Evolutionary conservation across 768 basidiomycete species (phyloP).

Genomic region (Serpula lacrymans): DNA sequence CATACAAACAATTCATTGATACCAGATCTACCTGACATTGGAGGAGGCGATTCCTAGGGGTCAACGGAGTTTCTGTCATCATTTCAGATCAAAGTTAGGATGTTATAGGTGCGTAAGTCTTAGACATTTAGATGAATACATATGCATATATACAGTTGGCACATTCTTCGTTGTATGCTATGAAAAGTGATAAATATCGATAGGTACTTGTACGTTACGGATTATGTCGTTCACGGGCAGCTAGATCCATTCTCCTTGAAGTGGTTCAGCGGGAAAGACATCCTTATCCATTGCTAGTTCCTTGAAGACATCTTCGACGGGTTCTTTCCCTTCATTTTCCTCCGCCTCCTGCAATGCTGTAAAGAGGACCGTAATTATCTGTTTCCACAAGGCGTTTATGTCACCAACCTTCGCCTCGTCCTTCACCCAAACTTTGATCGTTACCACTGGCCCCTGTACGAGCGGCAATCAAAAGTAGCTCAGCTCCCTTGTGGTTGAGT

Average conservation of each 20-base stretch:
- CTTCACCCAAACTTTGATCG: constrained; percentile 49
- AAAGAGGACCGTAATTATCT: constrained; percentile 2
- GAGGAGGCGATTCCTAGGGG: too few relatives aligned
- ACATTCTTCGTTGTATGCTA: too few relatives aligned
- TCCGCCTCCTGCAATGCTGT: constrained; percentile 39
- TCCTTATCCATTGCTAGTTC: constrained; percentile 42
- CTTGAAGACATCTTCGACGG: constrained; percentile 40
- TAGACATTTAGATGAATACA: too few relatives aligned
- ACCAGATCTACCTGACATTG: too few relatives aligned
- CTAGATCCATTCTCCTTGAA: constrained; percentile 54
- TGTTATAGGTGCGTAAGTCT: too few relatives aligned
- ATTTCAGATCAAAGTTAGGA: too few relatives aligned
- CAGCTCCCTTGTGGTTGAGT: constrained; percentile 51
- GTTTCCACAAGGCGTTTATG: neutral
- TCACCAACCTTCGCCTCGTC: constrained; percentile 45
- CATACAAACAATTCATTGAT: too few relatives aligned
- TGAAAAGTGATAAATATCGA: too few relatives aligned
- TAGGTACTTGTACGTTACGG: too few relatives aligned
- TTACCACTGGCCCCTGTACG: constrained; percentile 45
- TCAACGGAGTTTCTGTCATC: too few relatives aligned
- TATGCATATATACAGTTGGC: too few relatives aligned
- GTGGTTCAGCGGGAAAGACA: constrained; percentile 40
- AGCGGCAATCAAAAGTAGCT: constrained; percentile 53
- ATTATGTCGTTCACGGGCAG: too few relatives aligned
- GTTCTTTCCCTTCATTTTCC: constrained; percentile 36